A percentile compares a stretch with the other conserved stretches of the same genome.
Evolutionary conservation across 768 basidiomycete species (phyloP).

Genomic region (Amanita rimosa): DNA sequence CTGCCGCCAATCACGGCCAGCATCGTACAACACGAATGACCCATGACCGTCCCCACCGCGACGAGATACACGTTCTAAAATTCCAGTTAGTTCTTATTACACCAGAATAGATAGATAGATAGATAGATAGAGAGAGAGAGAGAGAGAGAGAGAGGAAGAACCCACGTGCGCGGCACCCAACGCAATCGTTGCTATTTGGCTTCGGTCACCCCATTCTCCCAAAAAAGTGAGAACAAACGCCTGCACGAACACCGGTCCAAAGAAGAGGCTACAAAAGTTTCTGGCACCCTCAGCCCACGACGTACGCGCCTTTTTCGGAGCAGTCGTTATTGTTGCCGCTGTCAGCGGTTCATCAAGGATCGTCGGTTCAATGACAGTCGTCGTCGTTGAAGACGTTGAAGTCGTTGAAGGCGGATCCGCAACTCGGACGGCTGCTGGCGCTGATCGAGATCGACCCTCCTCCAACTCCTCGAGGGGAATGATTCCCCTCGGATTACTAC

Average conservation of each 20-base stretch:
- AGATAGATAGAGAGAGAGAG: too few relatives aligned
- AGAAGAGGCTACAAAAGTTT: conserved; percentile 71
- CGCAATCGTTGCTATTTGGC: conserved; percentile 95
- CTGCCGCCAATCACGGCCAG: conserved; percentile 91
- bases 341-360: too few relatives aligned
- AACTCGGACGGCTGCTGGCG: too few relatives aligned
- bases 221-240: conserved; percentile 91
- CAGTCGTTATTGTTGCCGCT: neutral
- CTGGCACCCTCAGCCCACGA: conserved; percentile 48
- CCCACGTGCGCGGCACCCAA: conserved; percentile 86
- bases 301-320: conserved; percentile 1
- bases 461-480: conserved; percentile 66
- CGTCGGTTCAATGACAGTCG: too few relatives aligned
- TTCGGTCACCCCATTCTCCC: conserved; percentile 99
- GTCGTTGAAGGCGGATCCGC: too few relatives aligned
- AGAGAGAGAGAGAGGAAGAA: neutral
- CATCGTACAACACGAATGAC: conserved; percentile 79
- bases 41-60: conserved; percentile 79
- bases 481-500: too few relatives aligned
- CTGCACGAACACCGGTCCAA: conserved; percentile 93
- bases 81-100: too few relatives aligned
- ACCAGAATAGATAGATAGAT: too few relatives aligned
- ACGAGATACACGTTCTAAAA: conserved; percentile 78
- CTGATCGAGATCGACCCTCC: too few relatives aligned
- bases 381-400: too few relatives aligned